Evolutionary conservation across 2,329 filamentous ascomycete genomes (phyloP).

Genomic region (Mariannaea sp.): DNA sequence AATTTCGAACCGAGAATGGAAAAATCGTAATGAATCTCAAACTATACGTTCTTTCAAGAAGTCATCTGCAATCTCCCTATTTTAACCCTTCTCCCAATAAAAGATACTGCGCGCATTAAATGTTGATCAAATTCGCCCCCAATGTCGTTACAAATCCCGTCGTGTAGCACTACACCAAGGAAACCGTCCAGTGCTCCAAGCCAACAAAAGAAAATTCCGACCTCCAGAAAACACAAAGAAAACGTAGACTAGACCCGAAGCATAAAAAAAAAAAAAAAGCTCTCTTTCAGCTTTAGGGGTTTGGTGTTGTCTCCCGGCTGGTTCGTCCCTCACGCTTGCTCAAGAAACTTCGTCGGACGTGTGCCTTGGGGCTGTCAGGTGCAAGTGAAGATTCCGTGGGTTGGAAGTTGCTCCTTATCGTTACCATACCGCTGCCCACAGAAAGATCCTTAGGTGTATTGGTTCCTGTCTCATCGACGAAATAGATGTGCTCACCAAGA

Average conservation of each 20-base stretch:
- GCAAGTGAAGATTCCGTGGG: constrained; percentile 51
- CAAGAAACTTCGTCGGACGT: constrained; percentile 59
- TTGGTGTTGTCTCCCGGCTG: constrained; percentile 52
- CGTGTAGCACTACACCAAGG: background rate
- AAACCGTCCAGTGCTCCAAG: background rate
- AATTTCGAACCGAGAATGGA: constrained; percentile 19
- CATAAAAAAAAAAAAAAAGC: constrained; percentile 10
- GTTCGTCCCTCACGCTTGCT: constrained; percentile 54
- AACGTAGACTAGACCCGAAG: too few species aligned
- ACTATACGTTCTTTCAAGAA: constrained; percentile 1
- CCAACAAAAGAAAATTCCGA: constrained; percentile 9
- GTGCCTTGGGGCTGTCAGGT: constrained; percentile 53
- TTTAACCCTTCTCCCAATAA: constrained; percentile 7
- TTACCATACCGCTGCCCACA: constrained; percentile 74
- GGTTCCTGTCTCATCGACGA: constrained; percentile 78
- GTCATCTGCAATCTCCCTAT: constrained; percentile 6
- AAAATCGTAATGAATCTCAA: too few species aligned
- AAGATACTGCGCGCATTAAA: constrained; percentile 5
- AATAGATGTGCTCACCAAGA: constrained; percentile 85
- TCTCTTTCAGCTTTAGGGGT: constrained; percentile 33
- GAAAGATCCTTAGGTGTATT: constrained; percentile 73
- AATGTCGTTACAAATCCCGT: constrained; percentile 9
- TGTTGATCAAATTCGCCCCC: constrained; percentile 6
- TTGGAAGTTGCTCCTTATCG: constrained; percentile 74
- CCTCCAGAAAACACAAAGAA: too few species aligned